phyloP scores from a whole-genome alignment of 1,284 basidiomycete genomes.

The Phaffia rhodozyma region DNA sequence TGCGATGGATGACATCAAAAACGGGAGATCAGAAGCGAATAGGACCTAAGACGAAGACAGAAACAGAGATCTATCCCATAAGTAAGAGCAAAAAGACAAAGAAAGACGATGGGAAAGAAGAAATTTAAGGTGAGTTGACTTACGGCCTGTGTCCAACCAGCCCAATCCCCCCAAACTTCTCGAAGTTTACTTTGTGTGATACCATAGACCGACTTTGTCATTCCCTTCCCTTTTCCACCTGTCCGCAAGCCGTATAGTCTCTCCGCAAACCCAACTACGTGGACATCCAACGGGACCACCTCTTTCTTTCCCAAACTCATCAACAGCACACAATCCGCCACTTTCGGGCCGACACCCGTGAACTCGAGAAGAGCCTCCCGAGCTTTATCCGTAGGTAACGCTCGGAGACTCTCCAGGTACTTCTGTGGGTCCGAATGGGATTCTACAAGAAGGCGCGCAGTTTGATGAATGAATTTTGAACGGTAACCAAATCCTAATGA shows the following conservation, averaged over 20 bases:
- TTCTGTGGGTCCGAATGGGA: slow-evolving; percentile 31
- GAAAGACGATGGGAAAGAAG: not conserved
- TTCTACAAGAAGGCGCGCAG: slow-evolving; percentile 56
- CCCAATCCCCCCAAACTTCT: slow-evolving; percentile 3
- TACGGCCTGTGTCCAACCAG: slow-evolving; percentile 15
- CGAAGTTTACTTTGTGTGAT: not conserved
- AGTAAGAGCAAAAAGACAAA: no score
- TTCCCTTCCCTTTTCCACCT: not conserved
- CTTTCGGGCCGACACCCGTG: slow-evolving; percentile 88
- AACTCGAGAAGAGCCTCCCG: slow-evolving; percentile 64
- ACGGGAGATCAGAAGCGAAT: slow-evolving; percentile 13
- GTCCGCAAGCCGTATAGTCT: slow-evolving; percentile 9
- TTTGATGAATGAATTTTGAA: slow-evolving; percentile 74
- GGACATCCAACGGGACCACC: slow-evolving; percentile 83
- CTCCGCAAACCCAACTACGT: slow-evolving; percentile 31
- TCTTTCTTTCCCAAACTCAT: slow-evolving; percentile 67
- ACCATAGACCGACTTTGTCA: slow-evolving; percentile 13
- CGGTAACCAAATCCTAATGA: slow-evolving; percentile 90
- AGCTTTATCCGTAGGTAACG: slow-evolving; percentile 11
- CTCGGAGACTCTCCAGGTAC: slow-evolving; percentile 20
- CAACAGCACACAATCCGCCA: slow-evolving; percentile 85
- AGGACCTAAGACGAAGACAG: not conserved
- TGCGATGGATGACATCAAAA: not conserved
- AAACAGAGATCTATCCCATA: no score
- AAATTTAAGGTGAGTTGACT: not conserved